Conservation (phyloP, 176 grass and related monocot species). For the Ensete ventricosum region DNA sequence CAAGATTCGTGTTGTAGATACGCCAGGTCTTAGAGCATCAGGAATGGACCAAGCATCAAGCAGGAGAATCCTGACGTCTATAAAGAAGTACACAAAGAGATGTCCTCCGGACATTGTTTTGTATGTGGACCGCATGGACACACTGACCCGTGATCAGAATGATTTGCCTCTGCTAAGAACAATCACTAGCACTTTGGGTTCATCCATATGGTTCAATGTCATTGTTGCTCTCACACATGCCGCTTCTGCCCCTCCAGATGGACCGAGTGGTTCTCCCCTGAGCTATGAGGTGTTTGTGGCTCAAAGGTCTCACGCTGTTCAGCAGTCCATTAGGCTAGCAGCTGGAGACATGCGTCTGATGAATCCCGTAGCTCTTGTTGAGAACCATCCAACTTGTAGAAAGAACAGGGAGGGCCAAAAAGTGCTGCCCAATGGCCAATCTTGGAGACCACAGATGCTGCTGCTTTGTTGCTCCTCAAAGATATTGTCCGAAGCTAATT, state of each 20-base stretch:
- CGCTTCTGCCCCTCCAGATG: slow-evolving; percentile 82
- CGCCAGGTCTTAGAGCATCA: slow-evolving; percentile 64
- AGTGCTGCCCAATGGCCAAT: slow-evolving; percentile 76
- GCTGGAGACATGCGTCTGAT: slow-evolving; percentile 80
- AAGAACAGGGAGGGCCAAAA: slow-evolving; percentile 61
- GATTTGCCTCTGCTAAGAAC: slow-evolving; percentile 83
- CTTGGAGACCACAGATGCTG: slow-evolving; percentile 77
- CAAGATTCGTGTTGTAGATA: slow-evolving; percentile 77
- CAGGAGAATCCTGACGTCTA: slow-evolving; percentile 55
- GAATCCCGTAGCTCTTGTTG: slow-evolving; percentile 81
- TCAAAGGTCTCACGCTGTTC: slow-evolving; percentile 82
- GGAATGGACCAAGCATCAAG: slow-evolving; percentile 74
- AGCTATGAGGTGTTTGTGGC: slow-evolving; percentile 85
- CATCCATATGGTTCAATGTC: slow-evolving; percentile 91
- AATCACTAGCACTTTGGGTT: slow-evolving; percentile 63
- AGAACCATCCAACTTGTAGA: slow-evolving; percentile 87
- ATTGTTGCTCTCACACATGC: slow-evolving; percentile 92
- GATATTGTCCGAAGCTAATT: slow-evolving; percentile 86
- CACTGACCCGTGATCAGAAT: slow-evolving; percentile 55
- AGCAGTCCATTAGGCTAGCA: slow-evolving; percentile 67
- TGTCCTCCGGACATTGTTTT: slow-evolving; percentile 88
- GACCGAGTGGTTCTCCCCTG: slow-evolving; percentile 57
- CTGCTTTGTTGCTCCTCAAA: slow-evolving; percentile 89
- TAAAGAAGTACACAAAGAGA: slow-evolving; percentile 82
- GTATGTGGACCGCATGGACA: slow-evolving; percentile 81